phyloP scores from a whole-genome alignment of 768 basidiomycete species.

The Suillus clintonianus region DNA sequence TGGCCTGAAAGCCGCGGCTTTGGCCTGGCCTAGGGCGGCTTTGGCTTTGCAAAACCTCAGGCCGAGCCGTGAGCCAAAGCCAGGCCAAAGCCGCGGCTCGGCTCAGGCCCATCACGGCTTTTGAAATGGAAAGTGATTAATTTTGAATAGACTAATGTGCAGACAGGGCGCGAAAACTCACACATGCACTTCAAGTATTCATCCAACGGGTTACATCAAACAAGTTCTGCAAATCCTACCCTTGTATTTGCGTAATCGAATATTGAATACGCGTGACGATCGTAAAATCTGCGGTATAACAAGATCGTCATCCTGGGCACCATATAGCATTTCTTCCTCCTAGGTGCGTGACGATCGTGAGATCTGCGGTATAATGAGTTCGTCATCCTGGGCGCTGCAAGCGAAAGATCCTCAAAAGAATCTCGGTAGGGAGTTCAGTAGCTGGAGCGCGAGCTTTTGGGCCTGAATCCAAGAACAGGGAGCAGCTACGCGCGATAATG shows the following conservation, averaged over 20 bases:
- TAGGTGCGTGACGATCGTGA: no score
- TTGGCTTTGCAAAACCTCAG: no score
- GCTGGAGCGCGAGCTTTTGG: background rate
- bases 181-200: background rate
- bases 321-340: background rate
- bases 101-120: no score
- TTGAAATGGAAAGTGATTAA: no score
- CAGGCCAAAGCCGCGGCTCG: no score
- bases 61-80: no score
- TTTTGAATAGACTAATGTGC: no score
- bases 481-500: background rate
- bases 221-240: conserved; percentile 39
- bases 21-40: no score
- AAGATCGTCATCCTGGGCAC: background rate
- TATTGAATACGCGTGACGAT: conserved; percentile 27
- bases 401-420: background rate
- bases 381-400: no score
- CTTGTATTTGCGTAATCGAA: conserved; percentile 28
- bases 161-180: no score
- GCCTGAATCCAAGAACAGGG: background rate
- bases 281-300: conserved; percentile 11
- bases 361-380: no score
- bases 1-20: no score
- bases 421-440: background rate
- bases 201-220: background rate